Conservation (phyloP, 164 flowering plant genomes). For the Vitis riparia region DNA sequence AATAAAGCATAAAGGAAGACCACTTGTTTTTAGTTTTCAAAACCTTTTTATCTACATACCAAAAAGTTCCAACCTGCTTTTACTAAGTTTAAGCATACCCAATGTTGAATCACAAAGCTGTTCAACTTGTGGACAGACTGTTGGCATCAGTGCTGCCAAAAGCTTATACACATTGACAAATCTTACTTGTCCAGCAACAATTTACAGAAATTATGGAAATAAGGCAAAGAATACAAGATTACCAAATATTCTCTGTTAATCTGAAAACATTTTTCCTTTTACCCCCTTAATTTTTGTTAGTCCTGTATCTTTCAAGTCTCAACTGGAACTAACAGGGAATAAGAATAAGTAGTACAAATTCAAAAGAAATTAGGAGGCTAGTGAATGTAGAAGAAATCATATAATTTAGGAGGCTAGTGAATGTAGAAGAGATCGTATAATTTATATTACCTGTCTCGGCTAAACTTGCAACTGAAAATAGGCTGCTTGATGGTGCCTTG, state of each 20-base stretch:
- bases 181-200: no score
- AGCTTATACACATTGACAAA: no score
- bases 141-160: no score
- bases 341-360: background rate
- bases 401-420: slow-evolving; percentile 2
- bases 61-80: no score
- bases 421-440: slow-evolving; percentile 1
- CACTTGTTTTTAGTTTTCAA: background rate
- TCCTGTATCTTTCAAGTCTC: background rate
- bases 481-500: slow-evolving; percentile 81
- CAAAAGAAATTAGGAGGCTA: background rate
- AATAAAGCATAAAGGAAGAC: background rate
- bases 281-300: no score
- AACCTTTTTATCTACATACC: no score
- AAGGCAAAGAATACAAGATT: background rate
- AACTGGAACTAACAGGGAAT: background rate
- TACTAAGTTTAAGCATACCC: no score
- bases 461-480: slow-evolving; percentile 91
- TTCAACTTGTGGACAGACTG: no score
- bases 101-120: no score
- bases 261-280: background rate
- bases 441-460: slow-evolving; percentile 65
- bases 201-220: background rate
- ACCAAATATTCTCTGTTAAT: background rate
- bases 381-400: slow-evolving; percentile 3